Conservation (phyloP, 164 flowering plant genomes). For the Vitis riparia region DNA sequence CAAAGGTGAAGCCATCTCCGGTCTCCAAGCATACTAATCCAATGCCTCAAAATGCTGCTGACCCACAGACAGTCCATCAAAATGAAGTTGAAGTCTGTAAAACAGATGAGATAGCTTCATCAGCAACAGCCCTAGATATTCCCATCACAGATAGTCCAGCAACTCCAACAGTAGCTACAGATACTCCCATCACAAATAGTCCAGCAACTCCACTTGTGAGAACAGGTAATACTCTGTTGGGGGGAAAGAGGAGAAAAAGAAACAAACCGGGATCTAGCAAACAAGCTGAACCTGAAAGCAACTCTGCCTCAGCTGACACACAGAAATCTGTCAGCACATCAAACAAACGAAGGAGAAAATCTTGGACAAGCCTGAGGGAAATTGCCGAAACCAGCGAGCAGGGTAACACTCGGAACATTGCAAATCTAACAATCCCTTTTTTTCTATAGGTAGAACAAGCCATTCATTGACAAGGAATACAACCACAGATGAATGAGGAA, state of each 20-base stretch:
- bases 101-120: slow-evolving; percentile 9
- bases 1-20: slow-evolving; percentile 23
- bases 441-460: slow-evolving; percentile 15
- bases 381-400: slow-evolving; percentile 43
- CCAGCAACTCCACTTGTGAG: slow-evolving; percentile 39
- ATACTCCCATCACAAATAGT: slow-evolving; percentile 8
- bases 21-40: slow-evolving; percentile 8
- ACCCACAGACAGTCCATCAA: neutral
- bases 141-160: slow-evolving; percentile 20
- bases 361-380: slow-evolving; percentile 65
- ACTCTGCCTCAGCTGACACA: slow-evolving; percentile 18
- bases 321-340: slow-evolving; percentile 21
- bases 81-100: slow-evolving; percentile 5
- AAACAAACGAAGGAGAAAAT: slow-evolving; percentile 47
- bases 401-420: slow-evolving; percentile 13
- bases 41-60: neutral
- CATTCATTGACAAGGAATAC: too few relatives aligned
- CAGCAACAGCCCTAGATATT: slow-evolving; percentile 8
- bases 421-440: slow-evolving; percentile 51
- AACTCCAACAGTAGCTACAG: slow-evolving; percentile 31
- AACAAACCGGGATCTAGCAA: slow-evolving; percentile 41
- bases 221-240: slow-evolving; percentile 27
- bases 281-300: slow-evolving; percentile 23
- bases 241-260: slow-evolving; percentile 45
- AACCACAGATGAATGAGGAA: too few relatives aligned